A percentile compares a stretch with the other conserved stretches of the same genome.
Evolutionary conservation across 306 rosid genomes (phyloP).

Genomic region (Prosopis cineraria): DNA sequence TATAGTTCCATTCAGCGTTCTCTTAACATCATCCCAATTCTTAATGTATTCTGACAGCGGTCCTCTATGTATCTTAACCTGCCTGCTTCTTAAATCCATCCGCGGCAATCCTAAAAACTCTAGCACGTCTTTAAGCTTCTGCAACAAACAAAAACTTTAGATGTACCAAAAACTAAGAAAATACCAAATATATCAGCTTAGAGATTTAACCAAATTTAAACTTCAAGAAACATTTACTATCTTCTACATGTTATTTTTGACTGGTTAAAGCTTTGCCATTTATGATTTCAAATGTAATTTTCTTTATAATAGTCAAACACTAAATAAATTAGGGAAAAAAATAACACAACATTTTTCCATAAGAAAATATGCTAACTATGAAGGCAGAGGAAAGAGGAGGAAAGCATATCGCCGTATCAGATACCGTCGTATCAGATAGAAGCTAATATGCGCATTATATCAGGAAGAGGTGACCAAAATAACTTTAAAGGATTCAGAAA

Average conservation of each 20-base stretch:
- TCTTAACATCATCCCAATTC: slow-evolving; percentile 90
- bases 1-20: slow-evolving; percentile 60
- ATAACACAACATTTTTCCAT: not conserved
- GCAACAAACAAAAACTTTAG: slow-evolving; percentile 39
- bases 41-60: slow-evolving; percentile 65
- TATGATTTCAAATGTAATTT: not conserved
- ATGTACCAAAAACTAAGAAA: not conserved
- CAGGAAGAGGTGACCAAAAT: not conserved
- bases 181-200: not conserved
- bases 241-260: not conserved
- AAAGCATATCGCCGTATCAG: not conserved
- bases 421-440: not conserved
- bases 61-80: slow-evolving; percentile 85
- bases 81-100: slow-evolving; percentile 73
- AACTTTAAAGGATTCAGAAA: not conserved
- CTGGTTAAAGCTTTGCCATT: not conserved
- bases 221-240: not conserved
- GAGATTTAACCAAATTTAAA: not conserved
- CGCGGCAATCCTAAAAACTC: slow-evolving; percentile 69
- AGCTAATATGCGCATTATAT: not conserved
- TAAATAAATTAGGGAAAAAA: not conserved
- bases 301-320: not conserved
- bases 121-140: slow-evolving; percentile 76
- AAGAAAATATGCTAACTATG: not conserved
- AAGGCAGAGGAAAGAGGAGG: not conserved